Conservation (phyloP, 2,329 filamentous ascomycete genomes). For the Alternaria hordeiaustralica region DNA sequence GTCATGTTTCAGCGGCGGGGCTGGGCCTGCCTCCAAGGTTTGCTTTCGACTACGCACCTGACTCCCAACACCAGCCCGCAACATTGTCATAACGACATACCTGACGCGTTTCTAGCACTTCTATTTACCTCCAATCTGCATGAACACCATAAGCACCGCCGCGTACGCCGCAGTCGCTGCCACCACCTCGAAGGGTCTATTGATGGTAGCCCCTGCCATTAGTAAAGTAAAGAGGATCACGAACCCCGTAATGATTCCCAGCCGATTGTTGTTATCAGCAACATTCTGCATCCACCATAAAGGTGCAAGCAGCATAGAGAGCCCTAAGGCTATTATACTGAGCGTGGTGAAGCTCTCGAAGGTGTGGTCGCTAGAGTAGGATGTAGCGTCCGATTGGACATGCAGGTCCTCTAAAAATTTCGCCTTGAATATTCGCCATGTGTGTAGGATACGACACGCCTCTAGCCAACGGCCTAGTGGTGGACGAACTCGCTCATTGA, state of each 20-base stretch:
- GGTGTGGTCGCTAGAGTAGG: slow-evolving; percentile 18
- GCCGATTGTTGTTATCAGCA: background rate
- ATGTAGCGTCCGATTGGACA: slow-evolving; percentile 1
- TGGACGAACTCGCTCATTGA: slow-evolving; percentile 7
- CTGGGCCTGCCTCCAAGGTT: too few relatives aligned
- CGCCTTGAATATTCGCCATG: slow-evolving; percentile 12
- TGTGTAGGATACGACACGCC: slow-evolving; percentile 5
- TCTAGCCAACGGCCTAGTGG: background rate
- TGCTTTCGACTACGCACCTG: too few relatives aligned
- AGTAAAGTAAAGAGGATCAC: slow-evolving; percentile 20
- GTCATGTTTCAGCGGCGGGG: background rate
- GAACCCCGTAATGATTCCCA: slow-evolving; percentile 34
- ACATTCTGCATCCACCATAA: slow-evolving; percentile 31
- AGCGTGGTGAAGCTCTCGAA: slow-evolving; percentile 21
- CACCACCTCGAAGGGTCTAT: slow-evolving; percentile 28
- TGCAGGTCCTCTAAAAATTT: slow-evolving; percentile 7
- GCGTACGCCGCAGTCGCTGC: slow-evolving; percentile 29
- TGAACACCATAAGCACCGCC: background rate
- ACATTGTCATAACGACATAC: too few relatives aligned
- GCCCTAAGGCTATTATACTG: slow-evolving; percentile 3
- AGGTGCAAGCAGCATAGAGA: slow-evolving; percentile 30
- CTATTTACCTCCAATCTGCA: background rate
- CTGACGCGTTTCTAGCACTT: background rate
- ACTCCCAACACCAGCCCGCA: too few relatives aligned
- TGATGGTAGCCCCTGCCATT: slow-evolving; percentile 20